Base-by-base conservation (phyloP, 2,329 filamentous ascomycete species). In the Neospermospora avenae region DNA sequence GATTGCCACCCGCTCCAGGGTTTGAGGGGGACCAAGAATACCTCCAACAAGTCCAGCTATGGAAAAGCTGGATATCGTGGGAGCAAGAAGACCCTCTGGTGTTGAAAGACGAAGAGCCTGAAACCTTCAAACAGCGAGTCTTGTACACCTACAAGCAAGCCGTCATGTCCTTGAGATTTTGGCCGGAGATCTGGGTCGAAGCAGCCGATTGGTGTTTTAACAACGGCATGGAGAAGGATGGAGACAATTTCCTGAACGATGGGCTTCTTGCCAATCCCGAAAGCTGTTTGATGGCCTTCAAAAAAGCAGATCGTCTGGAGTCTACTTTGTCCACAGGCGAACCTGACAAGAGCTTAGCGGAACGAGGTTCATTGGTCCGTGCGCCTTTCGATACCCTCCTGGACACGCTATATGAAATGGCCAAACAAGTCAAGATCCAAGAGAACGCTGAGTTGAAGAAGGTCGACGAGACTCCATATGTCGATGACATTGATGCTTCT, bases 131-230 rank as follows among this genome's bases (percentile, higher is more conserved):
- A 66, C 83, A 89, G 66, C 87, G 95, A 42, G 84, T 98, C 44
- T 75, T 97, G 7, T 96, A 96, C 74, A 88, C 91, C 65, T 98
- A 96, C 79, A 95, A 92, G 73, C 93, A 97, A 73, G 91, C 93
- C 4, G 78, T 96, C 49, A 96, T 97, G 89, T 88, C 92, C 3
- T 78, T 99, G 58, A 87, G 93, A 54, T 99, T 98, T 75, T 95
- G 93, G 84, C 93, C 95, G 3, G 90, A 96, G 72, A 87, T 97
- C 68, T 99, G 95, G 95, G 93, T 92, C 53, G 92, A 97, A 62
- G 93, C 92, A 10, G 90, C 93, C 0, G 90, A 96, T 66, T 98
- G 93, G 85, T 96, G 91, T 74, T 92, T 92, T 70, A 83, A 88
- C 57, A 92, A 95, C 68, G 84, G 84, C 46, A 77, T 93, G 67